A percentile compares a stretch with the other conserved stretches of the same genome.
Conservation (phyloP, 345 rosid genomes). For the Eucalyptus viminalis region DNA sequence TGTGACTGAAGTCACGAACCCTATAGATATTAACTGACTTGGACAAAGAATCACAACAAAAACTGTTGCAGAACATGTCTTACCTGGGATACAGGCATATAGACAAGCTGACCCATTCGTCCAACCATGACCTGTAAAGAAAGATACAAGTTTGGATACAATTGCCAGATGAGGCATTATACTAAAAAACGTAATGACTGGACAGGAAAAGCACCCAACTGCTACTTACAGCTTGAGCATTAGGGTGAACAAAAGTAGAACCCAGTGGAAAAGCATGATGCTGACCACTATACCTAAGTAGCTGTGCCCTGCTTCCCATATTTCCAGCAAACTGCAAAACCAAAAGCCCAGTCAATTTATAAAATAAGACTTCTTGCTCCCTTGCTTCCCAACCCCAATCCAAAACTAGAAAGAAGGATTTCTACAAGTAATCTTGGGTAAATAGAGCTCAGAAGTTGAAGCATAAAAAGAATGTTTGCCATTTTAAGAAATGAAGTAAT, state of each 20-base stretch:
- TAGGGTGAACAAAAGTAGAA: constrained; percentile 47
- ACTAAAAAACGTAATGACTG: neutral
- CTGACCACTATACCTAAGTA: constrained; percentile 47
- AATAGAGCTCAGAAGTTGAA: neutral
- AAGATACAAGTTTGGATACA: neutral
- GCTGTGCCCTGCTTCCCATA: constrained; percentile 45
- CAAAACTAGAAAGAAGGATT: neutral
- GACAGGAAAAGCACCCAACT: neutral
- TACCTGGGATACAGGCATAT: constrained; percentile 74
- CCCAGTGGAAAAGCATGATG: constrained; percentile 54
- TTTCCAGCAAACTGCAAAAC: constrained; percentile 41
- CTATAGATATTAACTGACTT: neutral
- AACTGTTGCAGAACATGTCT: neutral
- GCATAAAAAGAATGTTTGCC: neutral
- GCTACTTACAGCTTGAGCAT: constrained; percentile 47
- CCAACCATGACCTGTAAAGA: constrained; percentile 54
- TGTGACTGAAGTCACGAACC: neutral
- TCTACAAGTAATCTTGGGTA: neutral
- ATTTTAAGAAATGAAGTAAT: neutral
- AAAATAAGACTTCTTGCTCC: neutral
- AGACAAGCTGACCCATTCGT: constrained; percentile 58
- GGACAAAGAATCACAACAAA: neutral
- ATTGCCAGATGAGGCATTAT: neutral
- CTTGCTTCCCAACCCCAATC: neutral
- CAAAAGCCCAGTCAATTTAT: neutral